Percentiles rank a stretch among this genome's conserved stretches.
These are phyloP conservation scores for Colletotrichum noveboracense DNA, from an alignment of 2,329 filamentous ascomycete species.

Conservation along the genomic window DNA sequence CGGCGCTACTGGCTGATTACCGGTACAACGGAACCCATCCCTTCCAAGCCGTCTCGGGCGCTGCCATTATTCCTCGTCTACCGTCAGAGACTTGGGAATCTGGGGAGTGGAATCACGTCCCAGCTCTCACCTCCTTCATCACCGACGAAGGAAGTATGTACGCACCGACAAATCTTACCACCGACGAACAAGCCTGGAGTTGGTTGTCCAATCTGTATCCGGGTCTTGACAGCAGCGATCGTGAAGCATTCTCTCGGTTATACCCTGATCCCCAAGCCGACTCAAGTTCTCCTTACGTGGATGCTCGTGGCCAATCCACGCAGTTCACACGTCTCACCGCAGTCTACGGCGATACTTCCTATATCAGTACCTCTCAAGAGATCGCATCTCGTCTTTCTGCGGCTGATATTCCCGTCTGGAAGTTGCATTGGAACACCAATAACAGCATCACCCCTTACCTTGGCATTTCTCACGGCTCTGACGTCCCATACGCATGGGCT, in stretches of 20 bases:
- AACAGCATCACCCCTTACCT: slow-evolving; percentile 35
- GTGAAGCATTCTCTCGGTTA: neutral
- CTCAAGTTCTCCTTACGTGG: neutral
- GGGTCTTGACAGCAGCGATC: neutral
- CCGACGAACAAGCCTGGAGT: neutral
- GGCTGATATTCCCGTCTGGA: slow-evolving; percentile 35
- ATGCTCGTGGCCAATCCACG: neutral
- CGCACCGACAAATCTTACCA: slow-evolving; percentile 3
- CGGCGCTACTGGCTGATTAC: neutral
- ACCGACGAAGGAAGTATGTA: slow-evolving; percentile 9
- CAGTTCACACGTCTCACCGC: neutral
- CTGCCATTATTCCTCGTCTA: neutral
- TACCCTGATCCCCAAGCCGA: slow-evolving; percentile 2
- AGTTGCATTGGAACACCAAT: slow-evolving; percentile 42
- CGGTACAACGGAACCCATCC: neutral
- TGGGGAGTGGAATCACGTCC: neutral
- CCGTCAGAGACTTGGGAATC: neutral
- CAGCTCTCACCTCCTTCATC: neutral
- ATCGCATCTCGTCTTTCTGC: neutral
- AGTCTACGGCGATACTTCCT: neutral
- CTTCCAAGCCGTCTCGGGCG: neutral
- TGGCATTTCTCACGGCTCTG: neutral
- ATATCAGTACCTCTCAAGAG: neutral
- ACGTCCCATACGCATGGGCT: neutral
- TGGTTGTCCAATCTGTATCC: slow-evolving; percentile 8